These are phyloP conservation scores for Metarhizium robertsii DNA, from an alignment of 2,329 filamentous ascomycete genomes.

Conservation along the genomic window DNA sequence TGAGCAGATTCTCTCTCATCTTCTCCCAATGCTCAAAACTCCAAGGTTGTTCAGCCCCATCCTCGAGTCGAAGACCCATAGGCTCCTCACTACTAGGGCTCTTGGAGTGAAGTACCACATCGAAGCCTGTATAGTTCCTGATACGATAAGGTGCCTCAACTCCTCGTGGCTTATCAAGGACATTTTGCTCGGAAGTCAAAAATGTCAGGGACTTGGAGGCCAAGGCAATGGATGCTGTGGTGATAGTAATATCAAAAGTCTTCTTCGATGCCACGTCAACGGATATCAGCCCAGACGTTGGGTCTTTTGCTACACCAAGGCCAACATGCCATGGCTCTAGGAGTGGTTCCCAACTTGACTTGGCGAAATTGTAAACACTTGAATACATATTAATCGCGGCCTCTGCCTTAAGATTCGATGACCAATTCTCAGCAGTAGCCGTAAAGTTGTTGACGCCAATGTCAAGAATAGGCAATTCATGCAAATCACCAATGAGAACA, in stretches of 20 bases:
- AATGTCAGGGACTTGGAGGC: conserved; percentile 91
- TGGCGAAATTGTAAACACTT: conserved; percentile 98
- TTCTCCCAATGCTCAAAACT: conserved; percentile 95
- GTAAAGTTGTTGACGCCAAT: conserved; percentile 87
- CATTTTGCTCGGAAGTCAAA: conserved; percentile 73
- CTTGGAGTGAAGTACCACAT: conserved; percentile 75
- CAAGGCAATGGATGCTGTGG: conserved; percentile 85
- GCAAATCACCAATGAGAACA: conserved; percentile 88
- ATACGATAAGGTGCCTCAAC: conserved; percentile 89
- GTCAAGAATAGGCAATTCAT: conserved; percentile 91
- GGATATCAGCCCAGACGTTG: conserved; percentile 64
- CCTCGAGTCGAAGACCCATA: conserved; percentile 66
- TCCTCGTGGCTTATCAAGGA: conserved; percentile 85
- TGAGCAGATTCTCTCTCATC: conserved; percentile 84
- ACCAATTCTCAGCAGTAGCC: conserved; percentile 83
- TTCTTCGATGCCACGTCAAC: conserved; percentile 85
- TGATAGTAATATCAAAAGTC: conserved; percentile 83
- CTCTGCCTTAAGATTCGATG: conserved; percentile 75
- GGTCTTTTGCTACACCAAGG: conserved; percentile 74
- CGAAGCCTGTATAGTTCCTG: conserved; percentile 92
- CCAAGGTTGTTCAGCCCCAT: conserved; percentile 90
- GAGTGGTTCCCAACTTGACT: conserved; percentile 94
- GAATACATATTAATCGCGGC: conserved; percentile 88
- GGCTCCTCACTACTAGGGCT: conserved; percentile 54
- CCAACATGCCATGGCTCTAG: conserved; percentile 96